phyloP scores from a whole-genome alignment of 768 basidiomycete species.

The Serendipita sp. region DNA sequence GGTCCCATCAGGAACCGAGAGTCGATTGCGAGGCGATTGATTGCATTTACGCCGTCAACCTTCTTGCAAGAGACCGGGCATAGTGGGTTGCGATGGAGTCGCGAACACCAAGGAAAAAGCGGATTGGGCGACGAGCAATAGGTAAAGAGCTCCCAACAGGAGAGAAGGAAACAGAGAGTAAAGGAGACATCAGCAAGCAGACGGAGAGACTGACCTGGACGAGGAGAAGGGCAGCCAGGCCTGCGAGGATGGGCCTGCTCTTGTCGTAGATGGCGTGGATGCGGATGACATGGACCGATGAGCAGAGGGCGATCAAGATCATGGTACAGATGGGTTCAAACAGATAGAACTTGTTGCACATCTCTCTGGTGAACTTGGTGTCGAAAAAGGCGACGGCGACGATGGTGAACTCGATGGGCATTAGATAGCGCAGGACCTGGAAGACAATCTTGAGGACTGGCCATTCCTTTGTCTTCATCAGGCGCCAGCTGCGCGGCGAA shows the following conservation, averaged over 20 bases:
- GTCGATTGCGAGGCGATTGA: not conserved
- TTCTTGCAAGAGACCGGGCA: not conserved
- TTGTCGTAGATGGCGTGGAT: constrained; percentile 68
- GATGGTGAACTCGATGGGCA: constrained; percentile 63
- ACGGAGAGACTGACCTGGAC: constrained; percentile 32
- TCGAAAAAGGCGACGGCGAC: constrained; percentile 78
- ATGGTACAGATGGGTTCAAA: constrained; percentile 81
- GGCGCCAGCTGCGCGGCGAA: constrained; percentile 60
- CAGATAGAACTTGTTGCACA: constrained; percentile 56
- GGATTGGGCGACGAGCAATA: not conserved
- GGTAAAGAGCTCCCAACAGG: not conserved
- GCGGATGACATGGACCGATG: constrained; percentile 60
- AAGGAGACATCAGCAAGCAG: not conserved
- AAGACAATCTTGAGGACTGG: constrained; percentile 62
- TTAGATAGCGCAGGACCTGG: constrained; percentile 57
- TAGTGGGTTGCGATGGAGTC: not conserved
- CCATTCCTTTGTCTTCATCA: constrained; percentile 49
- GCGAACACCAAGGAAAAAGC: not conserved
- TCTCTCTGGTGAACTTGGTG: constrained; percentile 40
- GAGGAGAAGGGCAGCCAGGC: constrained; percentile 44
- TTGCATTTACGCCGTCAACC: not conserved
- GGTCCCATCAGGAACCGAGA: not conserved
- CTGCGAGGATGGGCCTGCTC: constrained; percentile 32
- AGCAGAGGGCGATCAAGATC: constrained; percentile 56
- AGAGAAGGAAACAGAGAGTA: not conserved